Evolutionary conservation across 345 rosid genomes (phyloP).

Genomic region (Eucalyptus victrix): DNA sequence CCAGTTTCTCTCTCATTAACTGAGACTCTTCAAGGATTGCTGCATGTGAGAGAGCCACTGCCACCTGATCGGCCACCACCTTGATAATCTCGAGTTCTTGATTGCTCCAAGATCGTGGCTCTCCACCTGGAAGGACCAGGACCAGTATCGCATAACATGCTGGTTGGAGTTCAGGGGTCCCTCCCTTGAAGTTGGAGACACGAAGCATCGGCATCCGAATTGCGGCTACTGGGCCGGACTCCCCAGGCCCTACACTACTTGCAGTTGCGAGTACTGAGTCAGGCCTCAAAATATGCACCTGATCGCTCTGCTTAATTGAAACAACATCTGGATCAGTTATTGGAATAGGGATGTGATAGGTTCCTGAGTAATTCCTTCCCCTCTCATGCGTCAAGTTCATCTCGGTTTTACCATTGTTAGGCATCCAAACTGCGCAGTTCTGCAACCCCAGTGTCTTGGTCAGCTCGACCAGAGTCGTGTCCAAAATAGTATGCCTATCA

Average conservation of each 20-base stretch:
- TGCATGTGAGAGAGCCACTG: slow-evolving; percentile 95
- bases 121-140: slow-evolving; percentile 60
- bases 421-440: slow-evolving; percentile 98
- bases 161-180: slow-evolving; percentile 67
- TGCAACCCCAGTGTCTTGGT: slow-evolving; percentile 78
- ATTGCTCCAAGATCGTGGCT: slow-evolving; percentile 63
- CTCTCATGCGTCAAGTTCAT: slow-evolving; percentile 73
- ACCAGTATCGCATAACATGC: slow-evolving; percentile 78
- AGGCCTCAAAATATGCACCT: slow-evolving; percentile 40
- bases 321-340: slow-evolving; percentile 61
- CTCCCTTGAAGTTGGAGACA: slow-evolving; percentile 75
- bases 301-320: slow-evolving; percentile 43
- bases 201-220: slow-evolving; percentile 96
- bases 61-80: slow-evolving; percentile 96
- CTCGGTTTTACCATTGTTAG: slow-evolving; percentile 39
- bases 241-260: slow-evolving; percentile 41
- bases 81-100: slow-evolving; percentile 83
- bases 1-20: slow-evolving; percentile 81
- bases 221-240: slow-evolving; percentile 71
- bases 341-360: slow-evolving; percentile 26
- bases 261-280: slow-evolving; percentile 58
- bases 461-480: slow-evolving; percentile 88
- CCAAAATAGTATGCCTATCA: slow-evolving; percentile 70
- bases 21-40: slow-evolving; percentile 96
- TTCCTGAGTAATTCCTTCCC: slow-evolving; percentile 22